These are phyloP conservation scores for Pelargonium fulgidum DNA, from an alignment of 441 rosid species.

Conservation along the genomic window DNA sequence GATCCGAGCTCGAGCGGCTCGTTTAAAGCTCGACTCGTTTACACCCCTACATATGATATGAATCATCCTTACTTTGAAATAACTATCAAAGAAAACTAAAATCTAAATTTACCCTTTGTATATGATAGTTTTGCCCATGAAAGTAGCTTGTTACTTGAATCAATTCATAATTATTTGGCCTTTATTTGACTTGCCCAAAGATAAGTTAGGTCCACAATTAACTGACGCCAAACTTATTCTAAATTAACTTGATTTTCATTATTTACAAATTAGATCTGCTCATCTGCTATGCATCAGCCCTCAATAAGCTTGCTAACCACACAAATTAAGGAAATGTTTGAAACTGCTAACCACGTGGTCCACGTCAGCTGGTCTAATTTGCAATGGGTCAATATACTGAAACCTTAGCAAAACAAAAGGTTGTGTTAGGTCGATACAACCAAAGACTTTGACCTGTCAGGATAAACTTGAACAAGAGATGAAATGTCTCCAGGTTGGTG, in stretches of 20 bases:
- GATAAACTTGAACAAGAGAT: constrained; percentile 15
- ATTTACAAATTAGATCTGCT: background rate
- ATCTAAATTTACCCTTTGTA: background rate
- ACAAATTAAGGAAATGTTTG: background rate
- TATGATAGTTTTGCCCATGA: background rate
- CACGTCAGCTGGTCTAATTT: background rate
- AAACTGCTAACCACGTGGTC: background rate
- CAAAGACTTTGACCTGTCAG: background rate
- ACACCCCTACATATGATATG: too few relatives aligned
- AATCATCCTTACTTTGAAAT: background rate
- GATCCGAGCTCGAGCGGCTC: too few relatives aligned
- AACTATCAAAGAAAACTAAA: background rate
- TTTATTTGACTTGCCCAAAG: background rate
- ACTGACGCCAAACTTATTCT: background rate
- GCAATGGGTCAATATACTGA: background rate
- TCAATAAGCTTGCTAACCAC: background rate
- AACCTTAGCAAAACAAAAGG: background rate
- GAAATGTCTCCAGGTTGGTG: constrained; percentile 65
- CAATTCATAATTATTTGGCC: background rate
- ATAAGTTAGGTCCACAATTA: background rate
- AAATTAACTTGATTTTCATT: background rate
- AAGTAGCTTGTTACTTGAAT: too few relatives aligned
- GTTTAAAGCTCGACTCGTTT: too few relatives aligned
- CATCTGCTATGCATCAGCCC: background rate
- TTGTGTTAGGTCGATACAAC: constrained; percentile 6